These are phyloP conservation scores for Penicillium polonicum DNA, from an alignment of 2,329 filamentous ascomycete species.

Conservation along the genomic window DNA sequence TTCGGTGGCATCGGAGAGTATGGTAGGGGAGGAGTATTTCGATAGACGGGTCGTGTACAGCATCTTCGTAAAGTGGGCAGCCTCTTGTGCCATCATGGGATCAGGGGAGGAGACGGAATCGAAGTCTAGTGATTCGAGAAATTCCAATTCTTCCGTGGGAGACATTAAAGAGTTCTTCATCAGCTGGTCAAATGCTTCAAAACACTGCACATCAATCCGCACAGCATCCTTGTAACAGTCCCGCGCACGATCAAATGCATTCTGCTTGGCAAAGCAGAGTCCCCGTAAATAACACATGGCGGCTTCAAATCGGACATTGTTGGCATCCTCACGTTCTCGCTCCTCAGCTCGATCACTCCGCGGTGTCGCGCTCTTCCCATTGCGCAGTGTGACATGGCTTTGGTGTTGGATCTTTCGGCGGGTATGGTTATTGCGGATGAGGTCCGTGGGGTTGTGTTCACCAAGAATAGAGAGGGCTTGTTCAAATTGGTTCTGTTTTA, in stretches of 20 bases:
- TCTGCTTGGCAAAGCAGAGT: conserved; percentile 93
- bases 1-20: conserved; percentile 82
- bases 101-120: conserved; percentile 72
- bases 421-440: conserved; percentile 67
- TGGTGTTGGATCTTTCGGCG: conserved; percentile 70
- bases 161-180: conserved; percentile 94
- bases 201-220: conserved; percentile 94
- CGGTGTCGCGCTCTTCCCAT: conserved; percentile 47
- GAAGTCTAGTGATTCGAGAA: conserved; percentile 86
- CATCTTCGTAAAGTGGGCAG: conserved; percentile 90
- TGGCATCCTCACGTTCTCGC: conserved; percentile 66
- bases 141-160: conserved; percentile 85
- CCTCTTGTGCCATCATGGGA: conserved; percentile 71
- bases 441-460: conserved; percentile 88
- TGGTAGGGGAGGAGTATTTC: conserved; percentile 85
- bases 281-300: conserved; percentile 96
- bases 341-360: conserved; percentile 60
- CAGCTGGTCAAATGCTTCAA: conserved; percentile 95
- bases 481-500: conserved; percentile 87
- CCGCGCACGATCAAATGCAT: conserved; percentile 93
- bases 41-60: conserved; percentile 93
- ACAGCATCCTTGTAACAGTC: conserved; percentile 98
- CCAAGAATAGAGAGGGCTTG: conserved; percentile 84
- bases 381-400: conserved; percentile 50
- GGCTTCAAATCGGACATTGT: conserved; percentile 82